Evolutionary conservation across 225 moss, liverwort and hornwort genomes (phyloP), one percentile per base, ranked within the genome.

Genomic region (Sphagnum tenellum): DNA sequence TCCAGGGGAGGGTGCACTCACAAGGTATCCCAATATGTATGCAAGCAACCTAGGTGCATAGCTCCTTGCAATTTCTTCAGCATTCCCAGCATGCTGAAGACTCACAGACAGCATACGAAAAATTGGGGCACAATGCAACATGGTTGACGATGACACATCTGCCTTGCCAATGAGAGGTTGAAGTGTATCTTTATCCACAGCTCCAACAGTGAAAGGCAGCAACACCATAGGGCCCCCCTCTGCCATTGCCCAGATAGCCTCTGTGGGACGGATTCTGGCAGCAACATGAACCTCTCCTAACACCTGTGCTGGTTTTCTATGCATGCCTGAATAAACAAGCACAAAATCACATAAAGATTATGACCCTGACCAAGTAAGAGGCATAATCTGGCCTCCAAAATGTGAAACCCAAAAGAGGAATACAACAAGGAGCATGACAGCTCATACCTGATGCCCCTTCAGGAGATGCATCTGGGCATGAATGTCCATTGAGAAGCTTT

Each of bases 221-320:
- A 98, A 75, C 45, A 90, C 87, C 81, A 98, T 82, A 3, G 96
- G 90, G 49, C 96, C 96, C 60, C 96, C 93, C 79, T 98, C 96
- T 50, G 90, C 96, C 93, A 93, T 93, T 65, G 96, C 96, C 96
- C 96, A 98, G 51, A 98, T 89, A 50, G 92, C 87, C 72, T 98
- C 93, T 47, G 80, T 76, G 7, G 96, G 90, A 78, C 96, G 88
- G 65, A 89, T 90, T 65, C 93, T 84, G 57, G 88, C 83, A 76
- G 96, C 93, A 70, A 98, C 81, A 67, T 87, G 85, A 29, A 98
- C 93, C 77, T 90, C 78, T n/a, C 96, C 96, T 74, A 98, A 64
- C 45, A 98, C 93, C 71, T 98, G 92, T 67, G 96, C 96, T 56
- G 96, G 83, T 83, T 88, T 98, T 69, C 93, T 87, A 73, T 90